A percentile compares a stretch with the other conserved stretches of the same genome.
phyloP scores from a whole-genome alignment of 345 rosid species.

The Leavenworthia alabamica region DNA sequence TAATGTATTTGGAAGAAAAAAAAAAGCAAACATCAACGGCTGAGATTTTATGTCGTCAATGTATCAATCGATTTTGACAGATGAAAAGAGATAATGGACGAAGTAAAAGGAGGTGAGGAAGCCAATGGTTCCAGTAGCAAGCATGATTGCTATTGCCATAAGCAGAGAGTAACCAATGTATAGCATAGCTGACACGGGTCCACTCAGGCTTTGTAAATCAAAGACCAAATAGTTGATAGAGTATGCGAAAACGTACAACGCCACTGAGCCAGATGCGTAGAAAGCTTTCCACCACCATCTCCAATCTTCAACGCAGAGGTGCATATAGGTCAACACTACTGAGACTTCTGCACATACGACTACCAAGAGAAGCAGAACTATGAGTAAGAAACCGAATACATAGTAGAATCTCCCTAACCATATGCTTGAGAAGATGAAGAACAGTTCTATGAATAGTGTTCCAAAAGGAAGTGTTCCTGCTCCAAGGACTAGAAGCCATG shows the following conservation, averaged over 20 bases:
- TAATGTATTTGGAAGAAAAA: conserved; percentile 17
- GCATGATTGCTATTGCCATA: conserved; percentile 74
- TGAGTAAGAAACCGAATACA: conserved; percentile 69
- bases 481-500: conserved; percentile 84
- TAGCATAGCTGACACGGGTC: conserved; percentile 68
- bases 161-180: conserved; percentile 70
- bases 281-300: conserved; percentile 93
- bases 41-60: conserved; percentile 18
- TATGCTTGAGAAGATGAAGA: conserved; percentile 80
- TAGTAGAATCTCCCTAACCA: conserved; percentile 83
- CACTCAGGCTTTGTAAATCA: conserved; percentile 72
- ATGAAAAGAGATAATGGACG: conserved; percentile 78
- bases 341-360: conserved; percentile 76
- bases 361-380: conserved; percentile 56
- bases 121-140: conserved; percentile 74
- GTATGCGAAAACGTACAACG: conserved; percentile 68
- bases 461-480: conserved; percentile 85
- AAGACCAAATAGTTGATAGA: conserved; percentile 75
- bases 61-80: conserved; percentile 67
- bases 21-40: conserved; percentile 17
- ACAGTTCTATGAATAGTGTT: conserved; percentile 68
- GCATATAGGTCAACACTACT: conserved; percentile 79
- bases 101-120: conserved; percentile 72
- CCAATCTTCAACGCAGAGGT: conserved; percentile 86
- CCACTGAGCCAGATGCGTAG: conserved; percentile 76